Evolutionary conservation across 2,329 filamentous ascomycete species (phyloP).

Genomic region (Cryphonectria parasitica): DNA sequence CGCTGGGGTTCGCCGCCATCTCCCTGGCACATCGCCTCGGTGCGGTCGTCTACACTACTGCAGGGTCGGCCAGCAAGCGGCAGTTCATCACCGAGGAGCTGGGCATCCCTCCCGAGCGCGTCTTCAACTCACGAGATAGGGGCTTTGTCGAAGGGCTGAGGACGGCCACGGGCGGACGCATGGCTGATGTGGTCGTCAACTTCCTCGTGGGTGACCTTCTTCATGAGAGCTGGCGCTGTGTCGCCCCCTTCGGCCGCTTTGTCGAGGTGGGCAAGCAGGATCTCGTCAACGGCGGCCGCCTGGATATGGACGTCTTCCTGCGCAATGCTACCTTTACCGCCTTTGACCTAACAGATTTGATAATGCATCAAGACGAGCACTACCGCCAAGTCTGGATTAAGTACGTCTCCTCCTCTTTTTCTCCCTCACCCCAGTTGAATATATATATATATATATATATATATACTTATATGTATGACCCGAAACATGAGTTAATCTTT

Average conservation of each 20-base stretch:
- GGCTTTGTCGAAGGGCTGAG: background rate
- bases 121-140: background rate
- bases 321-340: constrained; percentile 34
- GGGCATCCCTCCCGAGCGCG: background rate
- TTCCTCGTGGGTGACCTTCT: constrained; percentile 32
- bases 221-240: constrained; percentile 28
- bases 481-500: background rate
- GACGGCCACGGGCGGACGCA: constrained; percentile 8
- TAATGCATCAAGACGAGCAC: constrained; percentile 13
- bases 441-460: no score
- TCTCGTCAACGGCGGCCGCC: background rate
- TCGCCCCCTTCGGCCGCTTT: constrained; percentile 13
- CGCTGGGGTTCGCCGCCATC: constrained; percentile 16
- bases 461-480: no score
- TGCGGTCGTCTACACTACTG: background rate
- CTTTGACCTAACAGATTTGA: constrained; percentile 40
- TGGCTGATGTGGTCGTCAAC: constrained; percentile 34
- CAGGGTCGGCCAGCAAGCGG: background rate
- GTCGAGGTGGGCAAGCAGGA: constrained; percentile 29
- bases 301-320: constrained; percentile 34
- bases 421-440: no score
- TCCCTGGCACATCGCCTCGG: background rate
- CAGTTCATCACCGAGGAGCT: background rate
- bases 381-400: background rate
- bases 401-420: background rate